Evolutionary conservation across 129 eudicot species (phyloP).

Genomic region (Lactuca saligna): DNA sequence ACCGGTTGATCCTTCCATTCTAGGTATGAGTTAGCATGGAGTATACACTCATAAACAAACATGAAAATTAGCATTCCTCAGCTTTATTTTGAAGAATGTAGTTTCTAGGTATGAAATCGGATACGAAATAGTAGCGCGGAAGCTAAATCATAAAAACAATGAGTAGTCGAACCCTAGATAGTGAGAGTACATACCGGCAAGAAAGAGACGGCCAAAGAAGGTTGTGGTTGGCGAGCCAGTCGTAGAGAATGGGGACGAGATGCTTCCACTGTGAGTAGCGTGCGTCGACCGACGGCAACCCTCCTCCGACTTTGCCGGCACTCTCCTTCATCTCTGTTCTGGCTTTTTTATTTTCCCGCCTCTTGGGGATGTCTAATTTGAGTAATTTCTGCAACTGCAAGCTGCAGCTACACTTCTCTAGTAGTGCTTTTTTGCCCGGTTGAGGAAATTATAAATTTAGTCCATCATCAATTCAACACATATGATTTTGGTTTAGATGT

Average conservation of each 20-base stretch:
- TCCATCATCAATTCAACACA: not conserved
- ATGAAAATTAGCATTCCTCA: not conserved
- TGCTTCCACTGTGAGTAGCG: slow-evolving; percentile 74
- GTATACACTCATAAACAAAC: not conserved
- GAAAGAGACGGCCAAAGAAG: slow-evolving; percentile 94
- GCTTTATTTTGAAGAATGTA: not conserved
- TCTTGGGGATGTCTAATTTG: slow-evolving; percentile 6
- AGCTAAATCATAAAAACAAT: not conserved
- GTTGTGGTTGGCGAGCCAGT: slow-evolving; percentile 88
- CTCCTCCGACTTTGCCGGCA: slow-evolving; percentile 31
- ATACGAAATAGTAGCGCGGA: not conserved
- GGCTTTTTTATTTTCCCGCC: slow-evolving; percentile 13
- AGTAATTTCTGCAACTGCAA: slow-evolving; percentile 2
- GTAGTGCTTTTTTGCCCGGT: slow-evolving; percentile 8
- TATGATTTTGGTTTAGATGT: not conserved
- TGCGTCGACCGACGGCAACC: slow-evolving; percentile 49
- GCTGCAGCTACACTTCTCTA: not conserved
- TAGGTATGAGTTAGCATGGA: not conserved
- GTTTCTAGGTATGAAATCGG: not conserved
- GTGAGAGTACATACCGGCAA: slow-evolving; percentile 53
- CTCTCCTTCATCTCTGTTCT: slow-evolving; percentile 37
- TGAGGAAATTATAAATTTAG: not conserved
- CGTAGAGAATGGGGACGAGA: slow-evolving; percentile 78
- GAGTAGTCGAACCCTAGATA: slow-evolving; percentile 26
- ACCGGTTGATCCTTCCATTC: not conserved